These are phyloP conservation scores for Trametes cinnabarina DNA, from an alignment of 768 basidiomycete genomes.

Conservation along the genomic window DNA sequence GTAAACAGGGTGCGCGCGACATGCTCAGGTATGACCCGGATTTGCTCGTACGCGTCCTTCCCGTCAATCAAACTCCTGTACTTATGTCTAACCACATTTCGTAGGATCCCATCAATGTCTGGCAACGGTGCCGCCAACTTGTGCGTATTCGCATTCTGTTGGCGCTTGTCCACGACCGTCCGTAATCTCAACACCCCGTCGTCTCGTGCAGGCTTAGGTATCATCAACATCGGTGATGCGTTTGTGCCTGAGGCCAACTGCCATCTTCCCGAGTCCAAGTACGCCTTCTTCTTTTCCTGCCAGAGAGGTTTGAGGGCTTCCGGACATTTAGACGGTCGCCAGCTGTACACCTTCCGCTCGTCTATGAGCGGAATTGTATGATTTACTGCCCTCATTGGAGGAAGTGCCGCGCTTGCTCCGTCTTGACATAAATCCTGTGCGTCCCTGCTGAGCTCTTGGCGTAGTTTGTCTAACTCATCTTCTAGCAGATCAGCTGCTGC, in stretches of 20 bases:
- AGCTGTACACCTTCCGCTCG: conserved; percentile 17
- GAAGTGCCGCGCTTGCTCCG: conserved; percentile 7
- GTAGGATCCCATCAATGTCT: conserved; percentile 25
- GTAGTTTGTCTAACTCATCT: background rate
- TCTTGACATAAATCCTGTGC: conserved; percentile 16
- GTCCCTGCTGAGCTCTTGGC: conserved; percentile 5
- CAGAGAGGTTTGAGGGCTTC: conserved; percentile 20
- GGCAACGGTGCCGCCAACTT: conserved; percentile 22
- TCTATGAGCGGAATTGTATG: conserved; percentile 23
- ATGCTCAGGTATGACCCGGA: conserved; percentile 23
- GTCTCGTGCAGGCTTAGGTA: conserved; percentile 1
- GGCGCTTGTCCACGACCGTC: background rate
- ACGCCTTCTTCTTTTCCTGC: conserved; percentile 21
- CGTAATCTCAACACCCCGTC: background rate
- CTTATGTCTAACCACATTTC: conserved; percentile 10
- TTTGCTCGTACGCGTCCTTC: conserved; percentile 31
- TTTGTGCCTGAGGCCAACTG: conserved; percentile 12
- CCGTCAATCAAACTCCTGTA: conserved; percentile 25
- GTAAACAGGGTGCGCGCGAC: conserved; percentile 23
- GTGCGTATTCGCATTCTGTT: conserved; percentile 24
- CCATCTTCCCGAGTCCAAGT: conserved; percentile 25
- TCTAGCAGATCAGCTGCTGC: background rate
- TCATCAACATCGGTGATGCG: conserved; percentile 19
- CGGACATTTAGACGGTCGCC: conserved; percentile 22
- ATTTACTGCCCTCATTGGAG: conserved; percentile 21